Evolutionary conservation across 1,139 yeast species (phyloP).

Genomic region (Debaryomyces sp.): DNA sequence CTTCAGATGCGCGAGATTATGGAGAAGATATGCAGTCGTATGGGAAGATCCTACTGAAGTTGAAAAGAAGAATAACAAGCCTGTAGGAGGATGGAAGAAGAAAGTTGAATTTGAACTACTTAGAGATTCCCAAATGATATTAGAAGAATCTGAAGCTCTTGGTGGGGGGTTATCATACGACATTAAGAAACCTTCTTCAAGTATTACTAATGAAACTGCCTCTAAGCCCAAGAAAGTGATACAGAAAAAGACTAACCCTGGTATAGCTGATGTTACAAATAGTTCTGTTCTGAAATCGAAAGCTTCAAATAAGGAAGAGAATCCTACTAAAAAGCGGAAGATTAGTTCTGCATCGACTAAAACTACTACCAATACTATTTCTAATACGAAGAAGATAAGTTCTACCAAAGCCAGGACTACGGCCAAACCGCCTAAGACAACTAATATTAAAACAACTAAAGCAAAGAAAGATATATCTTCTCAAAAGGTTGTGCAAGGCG

Average conservation of each 20-base stretch:
- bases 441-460: neutral
- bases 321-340: slow-evolving; percentile 2
- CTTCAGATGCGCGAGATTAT: slow-evolving; percentile 80
- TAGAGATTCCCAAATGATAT: slow-evolving; percentile 62
- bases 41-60: slow-evolving; percentile 87
- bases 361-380: neutral
- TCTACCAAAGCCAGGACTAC: neutral
- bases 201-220: slow-evolving; percentile 2
- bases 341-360: neutral
- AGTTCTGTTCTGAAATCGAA: neutral
- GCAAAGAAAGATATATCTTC: slow-evolving; percentile 1
- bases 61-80: slow-evolving; percentile 45
- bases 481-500: neutral
- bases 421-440: neutral
- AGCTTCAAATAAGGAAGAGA: slow-evolving; percentile 3
- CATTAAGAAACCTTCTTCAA: neutral
- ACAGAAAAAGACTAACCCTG: neutral
- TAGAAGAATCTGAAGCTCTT: slow-evolving; percentile 42
- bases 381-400: neutral
- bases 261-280: neutral
- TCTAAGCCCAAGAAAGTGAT: slow-evolving; percentile 1
- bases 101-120: slow-evolving; percentile 73
- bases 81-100: slow-evolving; percentile 55
- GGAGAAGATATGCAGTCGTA: slow-evolving; percentile 89
- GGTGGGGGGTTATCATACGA: slow-evolving; percentile 22